Evolutionary conservation across 352 stramenopile genomes (phyloP).

Genomic region (Phytophthora pseudosyringae): DNA sequence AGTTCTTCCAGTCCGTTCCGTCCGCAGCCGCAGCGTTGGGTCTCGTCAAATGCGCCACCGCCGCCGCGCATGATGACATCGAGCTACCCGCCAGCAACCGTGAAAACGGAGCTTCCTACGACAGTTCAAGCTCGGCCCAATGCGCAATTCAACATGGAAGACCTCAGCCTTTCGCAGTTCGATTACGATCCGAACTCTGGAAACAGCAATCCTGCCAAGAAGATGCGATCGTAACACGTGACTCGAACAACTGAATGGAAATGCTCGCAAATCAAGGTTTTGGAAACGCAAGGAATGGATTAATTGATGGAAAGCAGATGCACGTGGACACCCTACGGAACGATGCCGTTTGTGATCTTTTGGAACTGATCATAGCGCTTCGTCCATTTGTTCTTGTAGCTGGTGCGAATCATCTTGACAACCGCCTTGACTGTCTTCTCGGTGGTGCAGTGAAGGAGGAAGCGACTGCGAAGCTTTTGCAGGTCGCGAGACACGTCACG

Average conservation of each 20-base stretch:
- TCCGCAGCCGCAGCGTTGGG: slow-evolving; percentile 33
- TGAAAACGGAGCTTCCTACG: slow-evolving; percentile 32
- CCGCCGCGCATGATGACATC: slow-evolving; percentile 47
- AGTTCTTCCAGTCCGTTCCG: slow-evolving; percentile 26
- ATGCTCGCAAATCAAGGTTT: slow-evolving; percentile 3
- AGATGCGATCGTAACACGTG: slow-evolving; percentile 45
- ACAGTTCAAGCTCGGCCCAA: slow-evolving; percentile 21
- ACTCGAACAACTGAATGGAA: neutral
- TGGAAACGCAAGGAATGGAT: slow-evolving; percentile 22
- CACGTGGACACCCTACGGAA: slow-evolving; percentile 46
- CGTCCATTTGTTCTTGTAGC: slow-evolving; percentile 93
- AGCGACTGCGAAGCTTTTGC: slow-evolving; percentile 74
- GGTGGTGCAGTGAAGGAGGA: slow-evolving; percentile 59
- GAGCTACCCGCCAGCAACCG: slow-evolving; percentile 27
- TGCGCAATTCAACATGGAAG: slow-evolving; percentile 74
- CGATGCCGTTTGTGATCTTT: slow-evolving; percentile 90
- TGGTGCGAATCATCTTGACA: slow-evolving; percentile 91
- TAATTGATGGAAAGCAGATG: slow-evolving; percentile 16
- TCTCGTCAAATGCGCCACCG: slow-evolving; percentile 49
- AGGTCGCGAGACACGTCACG: slow-evolving; percentile 91
- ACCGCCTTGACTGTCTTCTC: slow-evolving; percentile 75
- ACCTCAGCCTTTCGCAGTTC: slow-evolving; percentile 86
- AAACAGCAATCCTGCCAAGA: slow-evolving; percentile 38
- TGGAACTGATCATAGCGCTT: slow-evolving; percentile 96
- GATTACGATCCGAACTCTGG: slow-evolving; percentile 68